A percentile compares a stretch with the other conserved stretches of the same genome.
Evolutionary conservation across 2,329 filamentous ascomycete genomes (phyloP).

Genomic region (Didymella exigua): DNA sequence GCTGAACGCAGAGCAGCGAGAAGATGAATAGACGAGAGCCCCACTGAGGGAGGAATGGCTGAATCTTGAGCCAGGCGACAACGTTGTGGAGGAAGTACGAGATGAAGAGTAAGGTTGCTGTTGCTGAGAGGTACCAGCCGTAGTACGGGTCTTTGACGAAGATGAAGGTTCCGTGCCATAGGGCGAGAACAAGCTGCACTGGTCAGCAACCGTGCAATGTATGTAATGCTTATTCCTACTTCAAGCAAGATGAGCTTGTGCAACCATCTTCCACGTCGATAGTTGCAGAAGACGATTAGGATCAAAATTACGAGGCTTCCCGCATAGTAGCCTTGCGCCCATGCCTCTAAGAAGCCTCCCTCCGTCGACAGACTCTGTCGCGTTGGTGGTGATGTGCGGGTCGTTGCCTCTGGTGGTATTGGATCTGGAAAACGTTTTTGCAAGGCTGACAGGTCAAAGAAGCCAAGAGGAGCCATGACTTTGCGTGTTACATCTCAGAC

Average conservation of each 20-base stretch:
- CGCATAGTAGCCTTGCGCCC: slow-evolving; percentile 47
- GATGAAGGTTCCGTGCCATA: slow-evolving; percentile 47
- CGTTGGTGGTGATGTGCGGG: slow-evolving; percentile 36
- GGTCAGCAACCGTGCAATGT: slow-evolving; percentile 12
- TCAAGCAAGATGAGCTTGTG: slow-evolving; percentile 47
- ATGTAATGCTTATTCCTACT: slow-evolving; percentile 14
- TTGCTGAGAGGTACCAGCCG: slow-evolving; percentile 44
- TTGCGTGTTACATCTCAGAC: slow-evolving; percentile 7
- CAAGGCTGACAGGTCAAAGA: slow-evolving; percentile 13
- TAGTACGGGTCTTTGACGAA: slow-evolving; percentile 40
- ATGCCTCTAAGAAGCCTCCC: slow-evolving; percentile 42
- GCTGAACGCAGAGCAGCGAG: slow-evolving; percentile 40
- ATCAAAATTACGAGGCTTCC: slow-evolving; percentile 43
- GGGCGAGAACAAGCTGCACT: slow-evolving; percentile 40
- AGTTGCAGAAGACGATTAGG: slow-evolving; percentile 47
- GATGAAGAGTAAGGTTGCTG: slow-evolving; percentile 44
- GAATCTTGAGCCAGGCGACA: slow-evolving; percentile 45
- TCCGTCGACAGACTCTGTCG: slow-evolving; percentile 33
- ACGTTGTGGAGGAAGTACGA: slow-evolving; percentile 46
- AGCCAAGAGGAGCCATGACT: slow-evolving; percentile 34
- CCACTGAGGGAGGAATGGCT: slow-evolving; percentile 42
- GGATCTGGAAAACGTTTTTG: slow-evolving; percentile 28
- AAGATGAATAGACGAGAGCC: slow-evolving; percentile 43
- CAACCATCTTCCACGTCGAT: slow-evolving; percentile 39
- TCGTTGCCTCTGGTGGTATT: slow-evolving; percentile 26